Conservation (phyloP, 1,284 basidiomycete genomes). For the Hortiboletus rubellus region DNA sequence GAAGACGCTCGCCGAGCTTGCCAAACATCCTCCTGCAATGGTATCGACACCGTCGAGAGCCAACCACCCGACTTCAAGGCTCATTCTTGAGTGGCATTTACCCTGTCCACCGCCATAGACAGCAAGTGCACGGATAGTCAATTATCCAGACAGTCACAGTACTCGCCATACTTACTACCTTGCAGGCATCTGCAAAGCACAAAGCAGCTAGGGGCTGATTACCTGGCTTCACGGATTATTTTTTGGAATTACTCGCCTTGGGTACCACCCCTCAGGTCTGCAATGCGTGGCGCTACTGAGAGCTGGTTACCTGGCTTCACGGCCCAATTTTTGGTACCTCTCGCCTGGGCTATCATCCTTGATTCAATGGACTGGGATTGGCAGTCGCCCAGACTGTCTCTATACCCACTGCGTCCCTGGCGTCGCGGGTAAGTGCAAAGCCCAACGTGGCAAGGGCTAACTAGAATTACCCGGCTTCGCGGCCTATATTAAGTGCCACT, state of each 20-base stretch:
- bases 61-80: neutral
- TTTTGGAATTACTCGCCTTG: too few relatives aligned
- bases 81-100: constrained; percentile 1
- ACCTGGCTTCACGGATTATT: too few relatives aligned
- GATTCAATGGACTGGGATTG: neutral
- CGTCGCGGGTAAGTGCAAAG: neutral
- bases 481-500: neutral
- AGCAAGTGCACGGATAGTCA: neutral
- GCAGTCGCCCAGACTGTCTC: neutral
- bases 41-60: neutral
- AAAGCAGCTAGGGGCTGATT: too few relatives aligned
- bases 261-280: too few relatives aligned
- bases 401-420: neutral
- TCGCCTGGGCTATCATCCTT: neutral
- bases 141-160: too few relatives aligned
- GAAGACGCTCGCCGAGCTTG: neutral
- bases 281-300: too few relatives aligned
- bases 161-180: neutral
- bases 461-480: neutral
- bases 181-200: too few relatives aligned
- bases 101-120: neutral
- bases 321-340: too few relatives aligned
- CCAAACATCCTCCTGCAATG: neutral
- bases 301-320: too few relatives aligned
- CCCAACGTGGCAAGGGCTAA: neutral